Conservation (phyloP, 148 eudicot genomes). For the Vaccinium myrtillus region DNA sequence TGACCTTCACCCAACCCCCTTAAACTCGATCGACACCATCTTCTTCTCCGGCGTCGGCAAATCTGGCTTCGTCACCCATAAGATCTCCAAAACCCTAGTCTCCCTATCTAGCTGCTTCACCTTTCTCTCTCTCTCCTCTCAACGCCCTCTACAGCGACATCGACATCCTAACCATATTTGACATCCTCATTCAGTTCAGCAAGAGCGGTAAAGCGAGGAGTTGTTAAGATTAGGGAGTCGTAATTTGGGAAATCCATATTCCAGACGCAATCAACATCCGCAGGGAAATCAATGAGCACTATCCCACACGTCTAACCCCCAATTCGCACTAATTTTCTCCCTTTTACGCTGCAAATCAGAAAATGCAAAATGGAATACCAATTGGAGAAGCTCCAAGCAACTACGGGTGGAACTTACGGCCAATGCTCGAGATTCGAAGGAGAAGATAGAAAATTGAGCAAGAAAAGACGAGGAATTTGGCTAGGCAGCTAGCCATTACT, state of each 20-base stretch:
- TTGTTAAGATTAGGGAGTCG: constrained; percentile 57
- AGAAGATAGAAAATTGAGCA: too few relatives aligned
- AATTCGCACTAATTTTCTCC: too few relatives aligned
- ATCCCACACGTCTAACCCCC: too few relatives aligned
- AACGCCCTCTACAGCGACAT: constrained; percentile 96
- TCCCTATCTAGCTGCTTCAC: constrained; percentile 69
- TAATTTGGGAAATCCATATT: constrained; percentile 2
- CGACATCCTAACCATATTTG: constrained; percentile 37
- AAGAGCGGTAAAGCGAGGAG: constrained; percentile 88
- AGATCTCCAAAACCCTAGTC: constrained; percentile 82
- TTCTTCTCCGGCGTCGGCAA: constrained; percentile 92
- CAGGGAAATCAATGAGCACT: too few relatives aligned
- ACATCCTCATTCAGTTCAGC: constrained; percentile 66
- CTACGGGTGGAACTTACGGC: too few relatives aligned
- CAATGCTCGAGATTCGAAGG: too few relatives aligned
- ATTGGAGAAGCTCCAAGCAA: too few relatives aligned
- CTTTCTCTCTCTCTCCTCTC: constrained; percentile 63
- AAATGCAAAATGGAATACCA: too few relatives aligned
- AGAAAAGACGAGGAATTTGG: too few relatives aligned
- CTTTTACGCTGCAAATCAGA: too few relatives aligned
- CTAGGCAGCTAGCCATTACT: too few relatives aligned
- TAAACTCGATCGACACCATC: constrained; percentile 62
- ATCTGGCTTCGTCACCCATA: constrained; percentile 87
- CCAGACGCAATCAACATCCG: constrained; percentile 8
- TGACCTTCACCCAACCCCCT: constrained; percentile 64